phyloP scores from a whole-genome alignment of 23 red algal species.

The Rhodosorus marinus region DNA sequence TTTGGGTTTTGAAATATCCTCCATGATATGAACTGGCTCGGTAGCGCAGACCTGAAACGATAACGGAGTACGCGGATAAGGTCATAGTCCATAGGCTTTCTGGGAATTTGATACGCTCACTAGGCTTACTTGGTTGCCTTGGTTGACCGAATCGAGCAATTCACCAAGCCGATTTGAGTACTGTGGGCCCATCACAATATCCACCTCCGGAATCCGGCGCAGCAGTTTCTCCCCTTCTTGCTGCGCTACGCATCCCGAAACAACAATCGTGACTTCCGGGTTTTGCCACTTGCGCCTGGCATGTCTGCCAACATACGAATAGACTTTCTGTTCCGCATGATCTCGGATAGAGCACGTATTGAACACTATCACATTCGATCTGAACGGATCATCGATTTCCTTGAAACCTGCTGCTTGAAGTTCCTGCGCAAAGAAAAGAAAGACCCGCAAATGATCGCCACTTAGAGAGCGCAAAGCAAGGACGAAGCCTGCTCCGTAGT shows the following conservation, averaged over 20 bases:
- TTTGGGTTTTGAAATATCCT: constrained; percentile 68
- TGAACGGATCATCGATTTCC: too few species aligned
- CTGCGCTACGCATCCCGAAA: constrained; percentile 94
- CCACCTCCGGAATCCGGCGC: constrained; percentile 76
- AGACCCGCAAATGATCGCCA: too few species aligned
- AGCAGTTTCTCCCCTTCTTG: constrained; percentile 85
- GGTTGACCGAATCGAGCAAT: constrained; percentile 45
- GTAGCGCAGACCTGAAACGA: constrained; percentile 80
- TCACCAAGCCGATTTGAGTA: constrained; percentile 76
- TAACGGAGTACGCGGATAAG: too few species aligned
- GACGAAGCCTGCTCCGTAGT: too few species aligned
- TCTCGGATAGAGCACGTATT: constrained; percentile 61
- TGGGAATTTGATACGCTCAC: too few species aligned
- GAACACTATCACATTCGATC: constrained; percentile 17
- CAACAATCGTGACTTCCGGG: constrained; percentile 65
- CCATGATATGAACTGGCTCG: constrained; percentile 70
- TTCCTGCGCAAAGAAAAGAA: too few species aligned
- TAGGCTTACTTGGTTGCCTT: too few species aligned
- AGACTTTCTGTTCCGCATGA: constrained; percentile 21
- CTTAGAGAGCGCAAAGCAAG: too few species aligned
- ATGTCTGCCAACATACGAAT: constrained; percentile 1
- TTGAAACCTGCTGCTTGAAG: too few species aligned
- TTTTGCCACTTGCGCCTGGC: too few species aligned
- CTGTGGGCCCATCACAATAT: constrained; percentile 90
- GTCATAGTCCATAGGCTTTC: too few species aligned